Evolutionary conservation across 148 eudicot genomes (phyloP), one percentile per base, ranked within the genome.

Genomic region (Silene conica): DNA sequence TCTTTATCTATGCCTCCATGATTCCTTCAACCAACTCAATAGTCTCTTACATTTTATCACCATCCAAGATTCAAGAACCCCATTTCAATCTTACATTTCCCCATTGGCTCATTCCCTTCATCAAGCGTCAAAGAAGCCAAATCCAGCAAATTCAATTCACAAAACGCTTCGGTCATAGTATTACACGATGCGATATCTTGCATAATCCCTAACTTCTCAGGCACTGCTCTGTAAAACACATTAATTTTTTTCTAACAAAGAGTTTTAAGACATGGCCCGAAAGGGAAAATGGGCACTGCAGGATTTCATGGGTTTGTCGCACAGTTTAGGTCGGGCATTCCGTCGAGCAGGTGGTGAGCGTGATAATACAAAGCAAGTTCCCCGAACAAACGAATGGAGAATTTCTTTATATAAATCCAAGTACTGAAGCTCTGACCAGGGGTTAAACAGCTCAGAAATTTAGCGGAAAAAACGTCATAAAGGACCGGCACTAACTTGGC

Each of bases 301-400:
- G 6, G 92, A 86, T 20, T 31, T 48, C 0, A 86, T 83, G 19
- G 89, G 80, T 8, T 38, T 5, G 43, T 7, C 83, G 80, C 0
- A 52, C 83, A 80, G 3, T 82, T 78, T n/a, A 61, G 62, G 1
- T 79, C 65, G 26, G 87, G 82, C 95, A 86, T 86, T 88, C 88
- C 88, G 15, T 90, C 92, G 71, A 86, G 87, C 85, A 89, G 69
- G 72, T 87, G 74, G 28, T 22, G 70, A 6, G 91, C 91, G 45
- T 87, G 80, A 23, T 82, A 82, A 69, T 83, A 79, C 97, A 87
- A 50, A 13, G 16, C 16, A 50, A 50, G 16, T 50, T 50, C 55
- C 52, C 52, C 14, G 0, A 10, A 48, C 15, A 48, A 48, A 2
- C 12, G 12, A 48, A 48, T 48, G 52, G 52, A 13, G 34, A 31